Evolutionary conservation across 75 land plant genomes (phyloP).

Genomic region (Chamaecyparis obtusa): DNA sequence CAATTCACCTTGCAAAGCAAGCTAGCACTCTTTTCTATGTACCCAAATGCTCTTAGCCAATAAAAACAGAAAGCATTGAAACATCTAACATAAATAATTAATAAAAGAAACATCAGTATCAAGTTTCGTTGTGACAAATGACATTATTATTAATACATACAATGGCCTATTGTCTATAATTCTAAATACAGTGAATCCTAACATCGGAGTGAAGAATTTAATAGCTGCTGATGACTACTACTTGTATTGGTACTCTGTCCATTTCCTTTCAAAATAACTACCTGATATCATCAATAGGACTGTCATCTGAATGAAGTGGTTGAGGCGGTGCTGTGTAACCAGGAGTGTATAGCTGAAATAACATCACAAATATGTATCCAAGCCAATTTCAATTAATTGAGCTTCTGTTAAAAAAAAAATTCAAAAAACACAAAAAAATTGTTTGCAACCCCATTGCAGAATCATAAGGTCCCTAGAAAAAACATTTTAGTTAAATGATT

Average conservation of each 20-base stretch:
- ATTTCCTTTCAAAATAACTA: constrained; percentile 12
- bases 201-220: not conserved
- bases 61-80: not conserved
- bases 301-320: constrained; percentile 24
- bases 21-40: not conserved
- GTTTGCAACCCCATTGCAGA: not conserved
- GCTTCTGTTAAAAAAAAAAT: not conserved
- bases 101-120: not conserved
- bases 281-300: constrained; percentile 33
- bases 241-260: not conserved
- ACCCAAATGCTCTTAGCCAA: not conserved
- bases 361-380: constrained; percentile 9
- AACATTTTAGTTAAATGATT: not conserved
- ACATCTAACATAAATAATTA: not conserved
- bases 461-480: not conserved
- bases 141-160: not conserved
- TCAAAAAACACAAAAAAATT: not conserved
- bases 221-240: not conserved
- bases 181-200: not conserved
- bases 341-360: constrained; percentile 25
- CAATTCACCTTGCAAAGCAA: not conserved
- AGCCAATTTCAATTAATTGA: constrained; percentile 5
- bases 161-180: not conserved
- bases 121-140: not conserved
- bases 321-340: constrained; percentile 31